phyloP scores from a whole-genome alignment of 2,329 filamentous ascomycete species.

The Colletotrichum truncatum region DNA sequence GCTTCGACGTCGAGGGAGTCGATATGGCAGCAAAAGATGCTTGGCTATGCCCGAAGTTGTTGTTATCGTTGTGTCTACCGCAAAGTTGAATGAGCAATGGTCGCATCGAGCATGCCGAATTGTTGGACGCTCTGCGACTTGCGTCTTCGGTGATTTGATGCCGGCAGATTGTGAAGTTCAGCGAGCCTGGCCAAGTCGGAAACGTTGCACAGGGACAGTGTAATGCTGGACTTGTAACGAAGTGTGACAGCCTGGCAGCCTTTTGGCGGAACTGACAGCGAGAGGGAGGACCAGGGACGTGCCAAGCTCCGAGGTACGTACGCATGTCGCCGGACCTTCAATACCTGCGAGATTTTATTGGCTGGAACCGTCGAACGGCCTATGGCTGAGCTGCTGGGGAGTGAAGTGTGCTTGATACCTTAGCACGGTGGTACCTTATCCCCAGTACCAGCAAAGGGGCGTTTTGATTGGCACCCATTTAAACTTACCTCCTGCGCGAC shows the following conservation, averaged over 20 bases:
- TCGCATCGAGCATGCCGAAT: constrained; percentile 19
- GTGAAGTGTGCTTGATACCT: not conserved
- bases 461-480: too few relatives aligned
- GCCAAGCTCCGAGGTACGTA: constrained; percentile 27
- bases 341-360: constrained; percentile 2
- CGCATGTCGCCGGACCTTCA: not conserved
- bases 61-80: constrained; percentile 10
- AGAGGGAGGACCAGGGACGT: constrained; percentile 16
- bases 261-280: constrained; percentile 25
- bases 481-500: too few relatives aligned
- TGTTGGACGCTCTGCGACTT: not conserved
- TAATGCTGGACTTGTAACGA: constrained; percentile 6
- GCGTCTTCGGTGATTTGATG: not conserved
- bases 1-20: not conserved
- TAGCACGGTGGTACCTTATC: too few relatives aligned
- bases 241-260: constrained; percentile 26
- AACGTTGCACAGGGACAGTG: constrained; percentile 18
- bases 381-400: not conserved
- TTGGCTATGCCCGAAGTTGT: not conserved
- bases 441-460: too few relatives aligned
- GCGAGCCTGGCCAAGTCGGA: constrained; percentile 13
- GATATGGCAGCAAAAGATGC: not conserved
- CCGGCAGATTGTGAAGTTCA: constrained; percentile 8
- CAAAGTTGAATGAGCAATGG: not conserved
- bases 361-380: not conserved